A percentile compares a stretch with the other conserved stretches of the same genome.
These are phyloP conservation scores for Aureobasidium uvarum DNA, from an alignment of 2,329 filamentous ascomycete genomes.

Conservation along the genomic window DNA sequence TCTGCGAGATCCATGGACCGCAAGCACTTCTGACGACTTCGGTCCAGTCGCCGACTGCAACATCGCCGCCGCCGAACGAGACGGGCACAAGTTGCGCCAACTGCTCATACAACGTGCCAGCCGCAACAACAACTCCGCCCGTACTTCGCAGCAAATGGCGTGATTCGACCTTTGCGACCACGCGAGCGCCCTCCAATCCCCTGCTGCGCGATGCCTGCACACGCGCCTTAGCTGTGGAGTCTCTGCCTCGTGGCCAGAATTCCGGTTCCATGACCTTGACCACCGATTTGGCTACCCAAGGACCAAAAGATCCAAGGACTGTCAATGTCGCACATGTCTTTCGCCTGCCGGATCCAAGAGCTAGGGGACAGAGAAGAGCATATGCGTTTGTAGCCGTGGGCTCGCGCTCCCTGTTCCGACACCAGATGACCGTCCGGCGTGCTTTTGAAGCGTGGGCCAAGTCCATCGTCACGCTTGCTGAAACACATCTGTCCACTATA, in stretches of 20 bases:
- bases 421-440: conserved; percentile 11
- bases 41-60: conserved; percentile 14
- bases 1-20: conserved; percentile 28
- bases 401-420: not conserved
- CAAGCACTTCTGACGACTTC: conserved; percentile 22
- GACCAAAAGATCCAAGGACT: conserved; percentile 12
- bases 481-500: not conserved
- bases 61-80: conserved; percentile 12
- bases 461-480: conserved; percentile 5
- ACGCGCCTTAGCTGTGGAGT: conserved; percentile 20
- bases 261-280: conserved; percentile 18
- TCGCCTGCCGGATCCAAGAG: conserved; percentile 24
- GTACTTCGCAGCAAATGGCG: conserved; percentile 18
- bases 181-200: conserved; percentile 18
- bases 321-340: conserved; percentile 24
- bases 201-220: conserved; percentile 23
- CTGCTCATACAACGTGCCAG: conserved; percentile 27
- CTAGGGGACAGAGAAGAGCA: conserved; percentile 19
- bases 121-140: conserved; percentile 21
- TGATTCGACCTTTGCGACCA: conserved; percentile 9
- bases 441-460: conserved; percentile 24
- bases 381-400: conserved; percentile 26
- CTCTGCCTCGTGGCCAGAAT: conserved; percentile 13
- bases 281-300: conserved; percentile 14
- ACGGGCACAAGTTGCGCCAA: conserved; percentile 26